Evolutionary conservation across 345 rosid genomes (phyloP), one percentile per base, ranked within the genome.

Genomic region (Rhodamnia argentea): DNA sequence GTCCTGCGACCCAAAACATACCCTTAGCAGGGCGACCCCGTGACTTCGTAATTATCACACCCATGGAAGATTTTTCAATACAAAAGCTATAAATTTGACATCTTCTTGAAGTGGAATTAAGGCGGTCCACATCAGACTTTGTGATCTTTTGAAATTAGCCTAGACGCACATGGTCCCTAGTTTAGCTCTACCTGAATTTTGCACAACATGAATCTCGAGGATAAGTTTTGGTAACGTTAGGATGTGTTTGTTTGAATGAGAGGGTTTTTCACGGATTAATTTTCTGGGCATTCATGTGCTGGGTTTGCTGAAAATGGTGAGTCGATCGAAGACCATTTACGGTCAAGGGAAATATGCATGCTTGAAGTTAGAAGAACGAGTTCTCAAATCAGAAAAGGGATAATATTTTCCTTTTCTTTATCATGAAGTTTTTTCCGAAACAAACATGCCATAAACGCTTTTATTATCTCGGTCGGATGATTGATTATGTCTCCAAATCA

Each of bases 361-460:
- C 10, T 29, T 10, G 32, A 37, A 62, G 7, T 22, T 29, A 62
- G 11, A 5, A 62, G 32, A 29, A 62, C 32, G 23, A 3, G 15
- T 62, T 29, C 0, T 0, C 5, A 0, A 62, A 62, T 60, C 11
- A 27, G 0, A 62, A 14, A 62, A 14, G 22, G 3, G 1, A 29
- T 7, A 62, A 13, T 1, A 29, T 29, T 62, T 62, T 62, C 12
- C 18, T 62, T 62, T 62, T 2, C 37, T 1, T 62, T 29, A 15
- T 62, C 23, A 7, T 3, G 6, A 15, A 29, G 5, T 15, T 62
- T 15, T 62, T 16, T 0, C 40, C 23, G 4, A 62, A 62, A 62
- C 32, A 62, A 15, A 15, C 20, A 62, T 42, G 24, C 1, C 4
- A 29, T 62, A 29, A 18, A 40, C 22, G 0, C 42, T 62, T 64